Percentiles rank a stretch among this genome's conserved stretches.
phyloP scores from a whole-genome alignment of 2,329 filamentous ascomycete species.

The Fusarium nelsonii region DNA sequence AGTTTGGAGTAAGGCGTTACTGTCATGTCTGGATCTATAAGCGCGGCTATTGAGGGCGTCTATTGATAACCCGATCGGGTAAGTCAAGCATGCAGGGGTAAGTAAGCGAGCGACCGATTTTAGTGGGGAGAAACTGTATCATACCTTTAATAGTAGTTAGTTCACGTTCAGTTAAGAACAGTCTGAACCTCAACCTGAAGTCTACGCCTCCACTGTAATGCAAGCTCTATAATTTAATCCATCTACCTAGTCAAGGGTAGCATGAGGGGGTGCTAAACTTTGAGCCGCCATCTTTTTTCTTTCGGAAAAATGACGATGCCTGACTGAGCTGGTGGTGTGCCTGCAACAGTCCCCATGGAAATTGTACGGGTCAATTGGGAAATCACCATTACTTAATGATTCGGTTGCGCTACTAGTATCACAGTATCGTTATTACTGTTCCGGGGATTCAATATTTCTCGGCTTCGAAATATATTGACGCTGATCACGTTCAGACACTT shows the following conservation, averaged over 20 bases:
- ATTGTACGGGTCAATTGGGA: background rate
- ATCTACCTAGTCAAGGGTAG: background rate
- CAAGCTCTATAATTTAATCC: slow-evolving; percentile 17
- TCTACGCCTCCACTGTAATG: background rate
- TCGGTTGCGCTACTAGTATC: background rate
- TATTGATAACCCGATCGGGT: slow-evolving; percentile 54
- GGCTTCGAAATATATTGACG: background rate
- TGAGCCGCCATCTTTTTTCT: slow-evolving; percentile 11
- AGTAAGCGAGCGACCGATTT: slow-evolving; percentile 4
- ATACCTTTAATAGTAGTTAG: background rate
- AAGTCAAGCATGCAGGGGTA: slow-evolving; percentile 23
- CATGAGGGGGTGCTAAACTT: slow-evolving; percentile 5
- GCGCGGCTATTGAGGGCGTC: slow-evolving; percentile 50
- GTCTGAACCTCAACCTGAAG: background rate
- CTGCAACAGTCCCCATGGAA: background rate
- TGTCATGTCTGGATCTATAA: slow-evolving; percentile 29
- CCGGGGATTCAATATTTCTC: background rate
- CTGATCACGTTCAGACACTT: background rate
- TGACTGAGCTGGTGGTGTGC: background rate
- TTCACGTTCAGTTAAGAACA: background rate
- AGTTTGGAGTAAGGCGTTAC: slow-evolving; percentile 22
- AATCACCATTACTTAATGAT: background rate
- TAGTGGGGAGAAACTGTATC: background rate
- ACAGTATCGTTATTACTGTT: no score
- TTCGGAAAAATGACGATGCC: slow-evolving; percentile 1